A percentile compares a stretch with the other conserved stretches of the same genome.
Evolutionary conservation across 441 rosid species (phyloP).

Genomic region (Croton setiger): DNA sequence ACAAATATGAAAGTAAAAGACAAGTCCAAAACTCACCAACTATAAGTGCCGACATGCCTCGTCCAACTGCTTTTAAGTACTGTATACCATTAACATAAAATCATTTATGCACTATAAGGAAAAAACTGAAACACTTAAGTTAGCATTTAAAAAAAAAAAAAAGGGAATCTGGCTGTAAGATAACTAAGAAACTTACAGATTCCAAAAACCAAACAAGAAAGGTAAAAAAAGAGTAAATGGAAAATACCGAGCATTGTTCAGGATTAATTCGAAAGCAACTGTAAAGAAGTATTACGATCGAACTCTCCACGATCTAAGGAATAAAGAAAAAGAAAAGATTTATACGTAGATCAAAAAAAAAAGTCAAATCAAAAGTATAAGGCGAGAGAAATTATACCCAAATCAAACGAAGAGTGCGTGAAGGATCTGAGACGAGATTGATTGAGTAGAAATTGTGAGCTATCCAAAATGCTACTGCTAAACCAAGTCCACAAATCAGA

Average conservation of each 20-base stretch:
- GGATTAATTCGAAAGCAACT: slow-evolving; percentile 53
- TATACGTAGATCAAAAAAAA: neutral
- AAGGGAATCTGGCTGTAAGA: neutral
- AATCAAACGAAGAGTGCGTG: slow-evolving; percentile 45
- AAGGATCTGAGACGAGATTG: slow-evolving; percentile 54
- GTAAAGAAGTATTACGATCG: slow-evolving; percentile 43
- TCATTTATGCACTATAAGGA: neutral
- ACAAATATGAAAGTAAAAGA: neutral
- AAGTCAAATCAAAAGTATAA: neutral
- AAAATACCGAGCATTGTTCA: slow-evolving; percentile 53
- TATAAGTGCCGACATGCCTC: slow-evolving; percentile 57
- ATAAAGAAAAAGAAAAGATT: neutral
- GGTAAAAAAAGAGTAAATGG: slow-evolving; percentile 1
- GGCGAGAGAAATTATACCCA: slow-evolving; percentile 32
- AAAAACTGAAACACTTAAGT: neutral
- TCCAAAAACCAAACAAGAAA: neutral
- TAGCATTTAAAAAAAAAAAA: neutral
- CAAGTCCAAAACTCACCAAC: slow-evolving; percentile 46
- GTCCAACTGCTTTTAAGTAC: slow-evolving; percentile 57
- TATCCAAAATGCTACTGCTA: slow-evolving; percentile 46
- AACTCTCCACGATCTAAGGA: slow-evolving; percentile 35
- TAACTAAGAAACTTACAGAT: neutral
- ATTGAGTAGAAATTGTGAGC: slow-evolving; percentile 33
- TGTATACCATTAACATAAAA: slow-evolving; percentile 27
- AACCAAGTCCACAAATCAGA: slow-evolving; percentile 35